These are phyloP conservation scores for Scheffersomyces lignosus DNA, from an alignment of 805 yeast genomes.

Conservation along the genomic window DNA sequence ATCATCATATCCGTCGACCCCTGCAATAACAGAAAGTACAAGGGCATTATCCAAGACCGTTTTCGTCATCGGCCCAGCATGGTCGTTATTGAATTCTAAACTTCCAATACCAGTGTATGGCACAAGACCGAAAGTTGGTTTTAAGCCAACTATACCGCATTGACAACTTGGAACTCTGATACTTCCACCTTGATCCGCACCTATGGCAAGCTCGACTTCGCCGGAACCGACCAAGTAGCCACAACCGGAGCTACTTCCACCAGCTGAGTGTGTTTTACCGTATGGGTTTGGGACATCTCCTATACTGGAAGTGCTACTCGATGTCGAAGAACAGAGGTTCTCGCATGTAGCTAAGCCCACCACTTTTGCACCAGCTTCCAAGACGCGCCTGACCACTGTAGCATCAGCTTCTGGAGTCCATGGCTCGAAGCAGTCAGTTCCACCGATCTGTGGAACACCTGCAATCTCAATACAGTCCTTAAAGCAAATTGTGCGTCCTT, in stretches of 20 bases:
- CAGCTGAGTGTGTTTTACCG: constrained; percentile 12
- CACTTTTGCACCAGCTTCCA: constrained; percentile 34
- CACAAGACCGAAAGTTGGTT: constrained; percentile 19
- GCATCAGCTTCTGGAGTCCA: constrained; percentile 36
- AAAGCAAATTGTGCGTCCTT: constrained; percentile 28
- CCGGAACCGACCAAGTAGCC: constrained; percentile 8
- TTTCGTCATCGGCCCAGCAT: constrained; percentile 40
- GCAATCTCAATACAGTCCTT: constrained; percentile 37
- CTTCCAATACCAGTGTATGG: constrained; percentile 38
- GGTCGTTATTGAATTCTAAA: constrained; percentile 33
- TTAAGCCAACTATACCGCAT: constrained; percentile 12
- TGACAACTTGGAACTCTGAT: constrained; percentile 11
- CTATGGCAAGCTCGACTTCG: constrained; percentile 7
- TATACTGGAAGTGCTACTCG: constrained; percentile 32
- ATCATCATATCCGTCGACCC: constrained; percentile 35
- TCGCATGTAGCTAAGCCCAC: constrained; percentile 38
- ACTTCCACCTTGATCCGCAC: constrained; percentile 12
- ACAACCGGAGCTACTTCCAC: constrained; percentile 12
- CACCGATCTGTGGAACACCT: constrained; percentile 34
- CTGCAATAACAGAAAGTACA: constrained; percentile 30
- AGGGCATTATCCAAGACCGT: constrained; percentile 33
- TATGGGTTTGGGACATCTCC: constrained; percentile 16
- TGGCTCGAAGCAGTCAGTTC: constrained; percentile 32
- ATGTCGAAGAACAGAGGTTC: constrained; percentile 32
- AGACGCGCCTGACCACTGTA: constrained; percentile 31